Base-by-base conservation (phyloP, 805 yeast genomes). In the Hanseniaspora clermontiae region DNA sequence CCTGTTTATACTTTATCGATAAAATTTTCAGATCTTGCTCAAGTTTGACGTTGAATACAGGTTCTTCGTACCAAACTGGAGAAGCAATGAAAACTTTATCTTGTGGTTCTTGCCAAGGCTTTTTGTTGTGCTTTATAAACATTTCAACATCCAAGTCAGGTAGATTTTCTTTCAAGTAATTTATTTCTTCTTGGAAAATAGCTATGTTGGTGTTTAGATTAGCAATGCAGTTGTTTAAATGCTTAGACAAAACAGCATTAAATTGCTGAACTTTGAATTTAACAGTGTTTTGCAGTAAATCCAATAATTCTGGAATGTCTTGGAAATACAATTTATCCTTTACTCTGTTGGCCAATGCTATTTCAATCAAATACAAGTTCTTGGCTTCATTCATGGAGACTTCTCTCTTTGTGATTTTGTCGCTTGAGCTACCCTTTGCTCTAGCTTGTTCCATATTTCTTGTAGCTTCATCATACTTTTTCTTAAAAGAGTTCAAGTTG, bases 11-110 rank as follows among this genome's bases (percentile, higher is more conserved):
- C 53, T 71, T 70, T 57, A 73, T 71, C 65, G 78, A 81, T 64
- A 85, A 70, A 42, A 77, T 79, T 7, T 77, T 73, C 53, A 83
- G 70, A 63, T 82, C 87, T 6, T 74, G 76, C 43, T 78, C 81
- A 46, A 77, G 76, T 5, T 77, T 73, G 1, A 81, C 76, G 60
- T 83, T 75, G 64, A 86, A 76, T 38, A 78, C 72, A 61, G 88
- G 96, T 68, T 93, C 97, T 65, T 93, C 98, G 69, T 91, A 97
- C 98, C 98, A 93, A 43, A 93, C 83, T 34, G 89, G 82, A 29
- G 95, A 83, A 1, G 97, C 96, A 60, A 86, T 78, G 64, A 85
- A 93, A 61, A 80, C 76, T 65, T 85, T 87, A 70, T 91, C 97
- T 7, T 72, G 73, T 0, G 97, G 97, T 63, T 89, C 97, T 47